Evolutionary conservation across 1,284 basidiomycete genomes (phyloP).

Genomic region (Uromyces viciae-fabae): DNA sequence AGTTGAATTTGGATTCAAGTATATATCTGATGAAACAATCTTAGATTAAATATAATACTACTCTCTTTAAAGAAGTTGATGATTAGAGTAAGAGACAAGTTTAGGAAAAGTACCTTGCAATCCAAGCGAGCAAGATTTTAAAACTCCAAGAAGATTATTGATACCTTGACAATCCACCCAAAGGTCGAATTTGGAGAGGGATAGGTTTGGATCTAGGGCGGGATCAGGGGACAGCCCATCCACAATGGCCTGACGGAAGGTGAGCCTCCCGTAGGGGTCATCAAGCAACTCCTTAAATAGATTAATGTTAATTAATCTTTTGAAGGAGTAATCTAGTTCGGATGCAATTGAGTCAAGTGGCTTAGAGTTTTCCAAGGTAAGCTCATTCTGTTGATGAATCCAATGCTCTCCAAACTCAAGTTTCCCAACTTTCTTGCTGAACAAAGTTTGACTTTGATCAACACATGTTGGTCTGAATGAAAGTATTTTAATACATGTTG

Average conservation of each 20-base stretch:
- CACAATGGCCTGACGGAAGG: slow-evolving; percentile 47
- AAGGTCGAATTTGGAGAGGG: slow-evolving; percentile 16
- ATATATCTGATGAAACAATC: too few relatives aligned
- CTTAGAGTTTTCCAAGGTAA: slow-evolving; percentile 4
- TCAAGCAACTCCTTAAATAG: slow-evolving; percentile 47
- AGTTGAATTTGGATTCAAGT: too few relatives aligned
- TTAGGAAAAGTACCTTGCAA: too few relatives aligned
- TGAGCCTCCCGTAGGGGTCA: slow-evolving; percentile 47
- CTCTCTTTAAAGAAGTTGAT: too few relatives aligned
- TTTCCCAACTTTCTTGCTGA: too few relatives aligned
- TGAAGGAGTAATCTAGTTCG: slow-evolving; percentile 42
- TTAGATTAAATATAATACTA: too few relatives aligned
- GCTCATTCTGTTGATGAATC: not conserved
- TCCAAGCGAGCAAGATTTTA: not conserved
- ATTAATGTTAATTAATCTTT: slow-evolving; percentile 45
- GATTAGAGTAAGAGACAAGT: not conserved
- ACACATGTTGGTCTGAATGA: too few relatives aligned
- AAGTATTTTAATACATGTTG: too few relatives aligned
- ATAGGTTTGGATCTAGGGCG: not conserved
- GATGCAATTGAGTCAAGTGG: slow-evolving; percentile 6
- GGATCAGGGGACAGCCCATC: slow-evolving; percentile 1
- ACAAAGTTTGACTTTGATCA: too few relatives aligned
- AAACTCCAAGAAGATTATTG: not conserved
- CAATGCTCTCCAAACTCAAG: slow-evolving; percentile 4
- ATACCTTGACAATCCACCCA: slow-evolving; percentile 6